Conservation (phyloP, 176 grass and related monocot genomes). For the Musa beccarii region DNA sequence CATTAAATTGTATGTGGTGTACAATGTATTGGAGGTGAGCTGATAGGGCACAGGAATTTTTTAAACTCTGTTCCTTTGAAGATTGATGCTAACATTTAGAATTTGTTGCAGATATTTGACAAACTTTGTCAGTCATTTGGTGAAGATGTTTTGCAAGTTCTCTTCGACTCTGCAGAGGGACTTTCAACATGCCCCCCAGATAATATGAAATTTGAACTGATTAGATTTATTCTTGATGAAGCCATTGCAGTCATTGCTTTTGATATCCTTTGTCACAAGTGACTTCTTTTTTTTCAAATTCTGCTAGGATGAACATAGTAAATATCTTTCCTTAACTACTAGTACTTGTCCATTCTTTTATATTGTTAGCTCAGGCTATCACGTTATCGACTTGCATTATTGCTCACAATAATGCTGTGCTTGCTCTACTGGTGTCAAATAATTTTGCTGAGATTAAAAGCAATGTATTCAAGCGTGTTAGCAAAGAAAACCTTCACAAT, state of each 20-base stretch:
- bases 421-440: slow-evolving; percentile 88
- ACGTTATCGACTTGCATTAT: slow-evolving; percentile 95
- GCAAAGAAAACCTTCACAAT: slow-evolving; percentile 98
- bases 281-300: slow-evolving; percentile 10
- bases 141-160: slow-evolving; percentile 94
- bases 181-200: slow-evolving; percentile 71
- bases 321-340: slow-evolving; percentile 52
- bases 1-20: slow-evolving; percentile 95
- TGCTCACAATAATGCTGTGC: slow-evolving; percentile 87
- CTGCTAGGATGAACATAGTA: neutral
- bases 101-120: slow-evolving; percentile 74
- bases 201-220: slow-evolving; percentile 53
- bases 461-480: slow-evolving; percentile 96
- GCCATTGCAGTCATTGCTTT: slow-evolving; percentile 79
- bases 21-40: slow-evolving; percentile 97
- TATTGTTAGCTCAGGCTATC: slow-evolving; percentile 94
- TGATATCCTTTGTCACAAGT: slow-evolving; percentile 75
- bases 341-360: slow-evolving; percentile 93
- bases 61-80: neutral
- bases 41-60: slow-evolving; percentile 23
- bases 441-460: slow-evolving; percentile 98
- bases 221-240: slow-evolving; percentile 75
- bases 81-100: slow-evolving; percentile 6
- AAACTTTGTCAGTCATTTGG: slow-evolving; percentile 99
- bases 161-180: slow-evolving; percentile 89